Conservation (phyloP, 768 basidiomycete genomes). For the Leccinum incarnatum region DNA sequence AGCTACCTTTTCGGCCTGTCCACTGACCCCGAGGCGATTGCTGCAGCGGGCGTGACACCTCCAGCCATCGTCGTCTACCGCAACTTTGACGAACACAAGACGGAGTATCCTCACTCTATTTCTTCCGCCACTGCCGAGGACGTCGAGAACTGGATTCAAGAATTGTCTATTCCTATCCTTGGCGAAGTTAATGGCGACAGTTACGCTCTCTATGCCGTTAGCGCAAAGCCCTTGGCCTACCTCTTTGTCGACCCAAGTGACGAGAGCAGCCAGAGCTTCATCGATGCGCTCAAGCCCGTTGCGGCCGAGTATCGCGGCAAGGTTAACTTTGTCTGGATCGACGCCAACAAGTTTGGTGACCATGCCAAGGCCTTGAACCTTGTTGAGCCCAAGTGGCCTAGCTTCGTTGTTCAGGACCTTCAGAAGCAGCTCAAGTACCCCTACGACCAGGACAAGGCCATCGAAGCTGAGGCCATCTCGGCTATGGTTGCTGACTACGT, state of each 20-base stretch:
- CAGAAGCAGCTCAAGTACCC: slow-evolving; percentile 87
- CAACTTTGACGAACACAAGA: slow-evolving; percentile 79
- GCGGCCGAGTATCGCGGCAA: slow-evolving; percentile 81
- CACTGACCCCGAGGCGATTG: slow-evolving; percentile 66
- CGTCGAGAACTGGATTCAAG: slow-evolving; percentile 74
- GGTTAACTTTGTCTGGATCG: slow-evolving; percentile 98
- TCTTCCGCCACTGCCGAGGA: slow-evolving; percentile 55
- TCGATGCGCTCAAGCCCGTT: slow-evolving; percentile 69
- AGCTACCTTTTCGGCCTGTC: slow-evolving; percentile 89
- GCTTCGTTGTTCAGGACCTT: slow-evolving; percentile 90
- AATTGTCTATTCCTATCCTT: slow-evolving; percentile 82
- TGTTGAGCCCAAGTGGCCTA: slow-evolving; percentile 81
- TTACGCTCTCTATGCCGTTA: slow-evolving; percentile 80
- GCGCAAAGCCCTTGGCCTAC: slow-evolving; percentile 88
- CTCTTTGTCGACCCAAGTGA: slow-evolving; percentile 85
- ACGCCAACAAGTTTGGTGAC: slow-evolving; percentile 91
- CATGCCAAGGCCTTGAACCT: slow-evolving; percentile 96
- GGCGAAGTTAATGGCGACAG: slow-evolving; percentile 95
- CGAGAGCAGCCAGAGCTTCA: slow-evolving; percentile 58
- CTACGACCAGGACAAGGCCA: slow-evolving; percentile 60
- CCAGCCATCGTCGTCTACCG: slow-evolving; percentile 94
- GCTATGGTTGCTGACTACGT: slow-evolving; percentile 64
- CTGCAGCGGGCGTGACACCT: slow-evolving; percentile 68
- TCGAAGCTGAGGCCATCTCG: slow-evolving; percentile 56
- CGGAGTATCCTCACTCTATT: slow-evolving; percentile 61